These are phyloP conservation scores for Diaporthe destruens DNA, from an alignment of 2,329 filamentous ascomycete species.

Conservation along the genomic window DNA sequence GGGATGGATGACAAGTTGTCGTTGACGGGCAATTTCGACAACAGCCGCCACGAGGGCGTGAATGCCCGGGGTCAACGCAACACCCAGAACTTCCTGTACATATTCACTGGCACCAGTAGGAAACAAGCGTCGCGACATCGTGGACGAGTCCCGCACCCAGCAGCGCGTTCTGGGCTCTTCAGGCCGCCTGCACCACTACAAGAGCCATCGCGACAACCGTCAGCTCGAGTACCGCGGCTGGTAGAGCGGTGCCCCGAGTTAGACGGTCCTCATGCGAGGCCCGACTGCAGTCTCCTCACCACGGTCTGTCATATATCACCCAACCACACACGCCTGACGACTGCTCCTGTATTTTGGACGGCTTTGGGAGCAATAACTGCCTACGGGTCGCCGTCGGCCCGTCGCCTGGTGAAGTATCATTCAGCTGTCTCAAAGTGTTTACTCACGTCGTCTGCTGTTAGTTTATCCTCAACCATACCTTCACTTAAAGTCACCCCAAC, in stretches of 20 bases:
- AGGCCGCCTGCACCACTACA: neutral
- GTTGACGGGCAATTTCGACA: neutral
- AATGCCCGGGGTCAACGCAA: neutral
- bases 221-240: slow-evolving; percentile 12
- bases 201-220: neutral
- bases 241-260: slow-evolving; percentile 4
- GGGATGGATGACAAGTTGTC: too few relatives aligned
- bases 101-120: too few relatives aligned
- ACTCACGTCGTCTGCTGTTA: too few relatives aligned
- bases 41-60: neutral
- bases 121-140: neutral
- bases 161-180: neutral
- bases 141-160: neutral
- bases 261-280: neutral
- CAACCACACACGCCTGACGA: neutral
- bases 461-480: too few relatives aligned
- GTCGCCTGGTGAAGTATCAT: neutral
- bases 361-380: neutral
- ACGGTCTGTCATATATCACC: neutral
- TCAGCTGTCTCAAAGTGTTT: neutral
- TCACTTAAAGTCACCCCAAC: neutral
- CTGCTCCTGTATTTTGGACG: neutral
- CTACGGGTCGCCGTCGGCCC: neutral
- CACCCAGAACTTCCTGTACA: neutral
- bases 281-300: neutral